phyloP scores from a whole-genome alignment of 2,329 filamentous ascomycete species.

The Cadophora gregata region DNA sequence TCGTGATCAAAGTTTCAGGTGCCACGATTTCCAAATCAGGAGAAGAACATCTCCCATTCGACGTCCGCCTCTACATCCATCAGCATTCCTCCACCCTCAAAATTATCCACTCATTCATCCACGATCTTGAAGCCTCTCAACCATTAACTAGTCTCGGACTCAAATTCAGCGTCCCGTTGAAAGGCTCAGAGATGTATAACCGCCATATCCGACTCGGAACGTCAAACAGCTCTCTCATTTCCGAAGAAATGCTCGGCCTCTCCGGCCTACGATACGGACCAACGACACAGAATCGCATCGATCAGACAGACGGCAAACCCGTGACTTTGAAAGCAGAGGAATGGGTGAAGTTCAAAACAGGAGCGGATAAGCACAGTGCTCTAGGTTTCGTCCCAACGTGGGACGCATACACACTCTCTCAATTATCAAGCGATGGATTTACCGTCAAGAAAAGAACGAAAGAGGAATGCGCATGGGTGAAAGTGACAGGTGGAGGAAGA shows the following conservation, averaged over 20 bases:
- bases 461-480: constrained; percentile 61
- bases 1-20: constrained; percentile 10
- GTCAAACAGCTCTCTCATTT: constrained; percentile 59
- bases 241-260: constrained; percentile 63
- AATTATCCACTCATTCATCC: constrained; percentile 17
- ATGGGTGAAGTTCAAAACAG: constrained; percentile 48
- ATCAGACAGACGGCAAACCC: constrained; percentile 56
- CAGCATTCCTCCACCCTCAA: constrained; percentile 9
- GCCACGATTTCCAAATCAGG: not conserved
- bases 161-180: constrained; percentile 3
- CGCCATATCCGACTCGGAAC: constrained; percentile 63
- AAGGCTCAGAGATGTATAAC: constrained; percentile 12
- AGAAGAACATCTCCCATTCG: constrained; percentile 18
- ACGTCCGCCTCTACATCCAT: constrained; percentile 14
- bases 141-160: constrained; percentile 14
- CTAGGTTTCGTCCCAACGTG: constrained; percentile 63
- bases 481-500: constrained; percentile 60
- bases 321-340: constrained; percentile 50
- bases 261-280: constrained; percentile 64
- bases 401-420: constrained; percentile 62
- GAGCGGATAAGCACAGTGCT: constrained; percentile 48
- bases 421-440: constrained; percentile 65
- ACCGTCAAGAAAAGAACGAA: constrained; percentile 65
- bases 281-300: constrained; percentile 52
- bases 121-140: constrained; percentile 15